Conservation (phyloP, 2,329 filamentous ascomycete species). For the Rasamsonia emersonii region DNA sequence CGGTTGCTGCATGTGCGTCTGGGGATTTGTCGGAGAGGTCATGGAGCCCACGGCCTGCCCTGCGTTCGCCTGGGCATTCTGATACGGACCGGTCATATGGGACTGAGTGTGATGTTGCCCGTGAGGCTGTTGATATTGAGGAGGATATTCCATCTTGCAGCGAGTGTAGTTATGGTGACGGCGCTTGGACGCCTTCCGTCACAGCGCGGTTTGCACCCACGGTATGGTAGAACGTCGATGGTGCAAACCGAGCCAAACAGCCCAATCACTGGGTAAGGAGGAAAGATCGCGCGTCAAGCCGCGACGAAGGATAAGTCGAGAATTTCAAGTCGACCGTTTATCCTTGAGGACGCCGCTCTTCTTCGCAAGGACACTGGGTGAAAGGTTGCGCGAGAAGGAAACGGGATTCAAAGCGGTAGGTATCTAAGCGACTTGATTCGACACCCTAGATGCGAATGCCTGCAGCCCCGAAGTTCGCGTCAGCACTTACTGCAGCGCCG, state of each 20-base stretch:
- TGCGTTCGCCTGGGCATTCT: slow-evolving; percentile 48
- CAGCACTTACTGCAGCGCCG: slow-evolving; percentile 34
- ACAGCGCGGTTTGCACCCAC: neutral
- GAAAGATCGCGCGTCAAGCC: neutral
- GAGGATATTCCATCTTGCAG: slow-evolving; percentile 64
- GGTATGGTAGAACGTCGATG: slow-evolving; percentile 1
- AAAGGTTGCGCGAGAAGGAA: slow-evolving; percentile 16
- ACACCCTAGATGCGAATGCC: slow-evolving; percentile 25
- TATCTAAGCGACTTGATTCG: slow-evolving; percentile 32
- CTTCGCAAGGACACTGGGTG: slow-evolving; percentile 6
- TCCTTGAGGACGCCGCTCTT: slow-evolving; percentile 2
- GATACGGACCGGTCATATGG: slow-evolving; percentile 54
- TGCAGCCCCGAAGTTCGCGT: slow-evolving; percentile 34
- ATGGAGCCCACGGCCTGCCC: slow-evolving; percentile 45
- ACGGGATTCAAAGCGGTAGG: slow-evolving; percentile 17
- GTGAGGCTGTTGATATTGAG: slow-evolving; percentile 59
- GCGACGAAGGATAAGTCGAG: slow-evolving; percentile 4
- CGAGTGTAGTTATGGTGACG: slow-evolving; percentile 13
- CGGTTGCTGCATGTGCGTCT: slow-evolving; percentile 53
- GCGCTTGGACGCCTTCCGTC: slow-evolving; percentile 1
- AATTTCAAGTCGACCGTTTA: slow-evolving; percentile 2
- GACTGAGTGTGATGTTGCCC: slow-evolving; percentile 54
- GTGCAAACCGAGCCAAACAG: slow-evolving; percentile 4
- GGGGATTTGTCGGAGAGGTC: slow-evolving; percentile 64
- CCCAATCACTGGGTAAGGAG: slow-evolving; percentile 7